These are phyloP conservation scores for Thielaviopsis populi DNA, from an alignment of 2,329 filamentous ascomycete species.

Conservation along the genomic window DNA sequence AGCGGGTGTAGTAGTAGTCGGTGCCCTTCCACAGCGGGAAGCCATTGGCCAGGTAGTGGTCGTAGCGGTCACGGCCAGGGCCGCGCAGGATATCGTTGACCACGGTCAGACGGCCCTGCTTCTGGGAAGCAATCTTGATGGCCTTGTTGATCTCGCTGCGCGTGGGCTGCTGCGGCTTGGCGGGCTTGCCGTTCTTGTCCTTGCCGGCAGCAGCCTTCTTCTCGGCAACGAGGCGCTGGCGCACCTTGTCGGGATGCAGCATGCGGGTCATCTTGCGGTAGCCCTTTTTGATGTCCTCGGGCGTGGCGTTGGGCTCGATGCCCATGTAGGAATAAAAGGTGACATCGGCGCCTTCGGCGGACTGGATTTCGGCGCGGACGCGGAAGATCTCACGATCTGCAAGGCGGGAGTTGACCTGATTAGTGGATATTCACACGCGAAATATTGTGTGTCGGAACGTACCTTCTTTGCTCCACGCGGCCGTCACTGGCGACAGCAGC, in stretches of 20 bases:
- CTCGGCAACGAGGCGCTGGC: conserved; percentile 62
- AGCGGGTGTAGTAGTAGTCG: conserved; percentile 94
- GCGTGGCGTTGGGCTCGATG: conserved; percentile 54
- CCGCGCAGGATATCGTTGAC: conserved; percentile 78
- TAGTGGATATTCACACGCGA: not conserved
- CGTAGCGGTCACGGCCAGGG: conserved; percentile 69
- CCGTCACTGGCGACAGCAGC: conserved; percentile 49
- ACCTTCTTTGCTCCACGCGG: conserved; percentile 82
- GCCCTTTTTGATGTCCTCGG: conserved; percentile 84
- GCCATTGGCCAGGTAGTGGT: conserved; percentile 82
- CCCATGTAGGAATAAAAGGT: conserved; percentile 94
- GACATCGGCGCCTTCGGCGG: conserved; percentile 60
- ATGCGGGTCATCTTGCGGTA: conserved; percentile 75
- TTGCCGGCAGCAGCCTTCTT: conserved; percentile 40
- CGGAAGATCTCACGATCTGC: conserved; percentile 96
- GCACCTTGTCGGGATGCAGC: conserved; percentile 92
- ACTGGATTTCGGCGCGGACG: conserved; percentile 69
- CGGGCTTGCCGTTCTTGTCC: conserved; percentile 31
- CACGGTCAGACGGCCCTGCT: conserved; percentile 70
- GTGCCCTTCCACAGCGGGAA: conserved; percentile 96
- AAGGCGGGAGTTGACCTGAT: not conserved
- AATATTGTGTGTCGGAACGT: conserved; percentile 21
- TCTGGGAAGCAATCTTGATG: conserved; percentile 65
- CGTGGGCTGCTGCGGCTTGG: conserved; percentile 54
- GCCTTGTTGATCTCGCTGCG: conserved; percentile 62